Percentiles rank a stretch among this genome's conserved stretches.
These are phyloP conservation scores for Aspergillus pseudotamarii DNA, from an alignment of 2,329 filamentous ascomycete genomes.

Conservation along the genomic window DNA sequence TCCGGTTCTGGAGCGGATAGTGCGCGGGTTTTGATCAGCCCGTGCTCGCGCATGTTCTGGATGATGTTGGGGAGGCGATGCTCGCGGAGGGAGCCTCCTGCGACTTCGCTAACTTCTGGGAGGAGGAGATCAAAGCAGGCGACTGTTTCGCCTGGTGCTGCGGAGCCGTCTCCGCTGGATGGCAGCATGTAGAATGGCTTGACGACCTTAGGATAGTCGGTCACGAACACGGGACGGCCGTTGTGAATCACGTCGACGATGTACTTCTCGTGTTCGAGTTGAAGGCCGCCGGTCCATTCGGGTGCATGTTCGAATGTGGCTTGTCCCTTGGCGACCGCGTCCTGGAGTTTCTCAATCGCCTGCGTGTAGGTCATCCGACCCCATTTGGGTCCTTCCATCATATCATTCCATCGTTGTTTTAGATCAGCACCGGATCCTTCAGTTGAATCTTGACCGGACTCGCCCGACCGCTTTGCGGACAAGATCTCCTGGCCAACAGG, in stretches of 20 bases:
- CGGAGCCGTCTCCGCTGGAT: conserved; percentile 36
- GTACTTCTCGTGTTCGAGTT: conserved; percentile 91
- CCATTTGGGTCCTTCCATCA: conserved; percentile 64
- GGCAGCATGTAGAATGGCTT: conserved; percentile 92
- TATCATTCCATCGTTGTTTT: conserved; percentile 70
- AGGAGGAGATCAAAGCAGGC: conserved; percentile 91
- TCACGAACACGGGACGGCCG: conserved; percentile 79
- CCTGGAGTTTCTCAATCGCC: conserved; percentile 70
- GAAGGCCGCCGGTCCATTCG: conserved; percentile 72
- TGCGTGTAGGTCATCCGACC: conserved; percentile 80
- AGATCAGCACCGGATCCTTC: conserved; percentile 52
- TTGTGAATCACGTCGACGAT: conserved; percentile 70
- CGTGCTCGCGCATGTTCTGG: conserved; percentile 70
- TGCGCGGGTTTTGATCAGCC: conserved; percentile 52
- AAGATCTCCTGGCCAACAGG: conserved; percentile 60
- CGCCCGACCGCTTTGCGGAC: conserved; percentile 45
- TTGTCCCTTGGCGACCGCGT: conserved; percentile 54
- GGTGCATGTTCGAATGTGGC: conserved; percentile 68
- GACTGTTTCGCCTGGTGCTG: conserved; percentile 58
- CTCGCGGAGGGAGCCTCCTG: conserved; percentile 87
- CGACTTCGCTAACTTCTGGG: conserved; percentile 82
- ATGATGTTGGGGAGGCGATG: conserved; percentile 70
- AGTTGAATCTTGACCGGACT: conserved; percentile 44
- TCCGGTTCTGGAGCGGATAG: not conserved
- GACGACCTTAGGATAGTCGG: conserved; percentile 82